Evolutionary conservation across 805 yeast genomes (phyloP), one percentile per base, ranked within the genome.

Genomic region (Candida boleticola): DNA sequence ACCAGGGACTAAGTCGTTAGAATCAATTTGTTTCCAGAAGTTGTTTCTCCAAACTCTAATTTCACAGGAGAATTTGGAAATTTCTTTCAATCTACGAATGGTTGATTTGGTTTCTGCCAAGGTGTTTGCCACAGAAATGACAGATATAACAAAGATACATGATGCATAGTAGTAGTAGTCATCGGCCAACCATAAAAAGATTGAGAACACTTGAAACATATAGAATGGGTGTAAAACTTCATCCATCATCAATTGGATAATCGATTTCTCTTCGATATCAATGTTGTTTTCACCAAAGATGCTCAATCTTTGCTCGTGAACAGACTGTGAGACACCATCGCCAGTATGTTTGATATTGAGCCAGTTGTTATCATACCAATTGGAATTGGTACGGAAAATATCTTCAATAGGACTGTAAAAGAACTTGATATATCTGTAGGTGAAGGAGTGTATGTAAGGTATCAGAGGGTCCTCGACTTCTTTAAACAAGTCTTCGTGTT

Each of bases 151-250:
- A 51, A 93, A 83, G 46, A 93, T 93, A 63, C 99, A 95, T 16
- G 80, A 73, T 0, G 99, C 99, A 59, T 93, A 93, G 64, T 92
- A 93, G 60, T 83, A 86, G 63, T 95, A 93, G 52, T 86, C 84
- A 61, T 93, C 99, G 13, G 89, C 78, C 9, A 89, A 74, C 99
- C 99, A 93, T 35, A 93, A 68, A 25, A 90, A 66, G 42, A 93
- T 85, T 3, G 97, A 89, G 58, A 92, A 92, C 1, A 92, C 82
- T 67, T 93, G 99, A 60, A 93, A 93, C 33, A 95, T 77, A 60
- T 93, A 93, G 59, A 93, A 93, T 0, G 99, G 99, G 61, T 93
- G 98, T 32, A 93, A 66, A 0, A 89, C 88, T 60, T 93, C 99
- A 55, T 89, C 95, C 20, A 85, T 69, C 27, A 93, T 69, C 35